Evolutionary conservation across 1,139 yeast genomes (phyloP).

Genomic region (Taphrina pruni): DNA sequence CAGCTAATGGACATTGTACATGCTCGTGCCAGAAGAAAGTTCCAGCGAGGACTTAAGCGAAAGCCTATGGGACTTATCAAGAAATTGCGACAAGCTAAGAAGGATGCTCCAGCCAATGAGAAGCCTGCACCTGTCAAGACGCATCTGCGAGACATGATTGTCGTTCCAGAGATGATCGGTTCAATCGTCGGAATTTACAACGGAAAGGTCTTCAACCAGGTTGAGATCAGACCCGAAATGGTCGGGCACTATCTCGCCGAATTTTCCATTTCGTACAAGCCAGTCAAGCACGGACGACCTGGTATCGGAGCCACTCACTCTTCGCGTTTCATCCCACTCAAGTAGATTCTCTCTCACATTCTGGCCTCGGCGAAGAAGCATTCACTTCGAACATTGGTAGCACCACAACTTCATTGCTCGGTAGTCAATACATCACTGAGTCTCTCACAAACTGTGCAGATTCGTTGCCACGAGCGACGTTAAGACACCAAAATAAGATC

Average conservation of each 20-base stretch:
- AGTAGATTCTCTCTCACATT: constrained; percentile 49
- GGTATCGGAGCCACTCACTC: constrained; percentile 82
- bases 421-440: constrained; percentile 25
- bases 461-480: constrained; percentile 32
- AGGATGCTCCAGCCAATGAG: constrained; percentile 89
- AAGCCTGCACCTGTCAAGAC: constrained; percentile 99
- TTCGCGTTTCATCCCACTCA: constrained; percentile 77
- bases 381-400: not conserved
- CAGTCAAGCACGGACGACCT: constrained; percentile 99
- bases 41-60: constrained; percentile 44
- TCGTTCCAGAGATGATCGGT: constrained; percentile 99
- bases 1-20: constrained; percentile 68
- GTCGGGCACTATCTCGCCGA: constrained; percentile 99
- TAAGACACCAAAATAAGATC: constrained; percentile 15
- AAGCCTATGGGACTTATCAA: constrained; percentile 80
- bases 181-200: constrained; percentile 98
- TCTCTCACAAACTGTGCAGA: constrained; percentile 37
- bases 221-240: constrained; percentile 99
- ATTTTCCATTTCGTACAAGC: constrained; percentile 99
- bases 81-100: constrained; percentile 97
- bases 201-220: constrained; percentile 99
- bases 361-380: not conserved
- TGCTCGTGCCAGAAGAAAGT: constrained; percentile 44
- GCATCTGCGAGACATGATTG: constrained; percentile 98
- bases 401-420: not conserved